Evolutionary conservation across 768 basidiomycete species (phyloP).

Genomic region (Kwoniella botswanensis): DNA sequence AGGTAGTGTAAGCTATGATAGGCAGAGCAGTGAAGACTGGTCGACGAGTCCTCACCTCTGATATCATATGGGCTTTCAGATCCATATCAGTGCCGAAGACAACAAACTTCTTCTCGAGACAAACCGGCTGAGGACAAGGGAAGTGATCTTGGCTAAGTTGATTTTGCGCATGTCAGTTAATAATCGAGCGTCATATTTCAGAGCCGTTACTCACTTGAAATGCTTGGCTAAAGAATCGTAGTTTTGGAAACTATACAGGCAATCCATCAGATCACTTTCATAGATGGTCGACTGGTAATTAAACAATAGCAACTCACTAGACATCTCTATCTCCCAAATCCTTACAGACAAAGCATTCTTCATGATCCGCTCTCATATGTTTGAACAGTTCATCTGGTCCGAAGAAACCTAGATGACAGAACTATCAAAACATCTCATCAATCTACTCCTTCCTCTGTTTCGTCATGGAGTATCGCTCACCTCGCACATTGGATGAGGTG

Average conservation of each 20-base stretch:
- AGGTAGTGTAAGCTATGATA: neutral
- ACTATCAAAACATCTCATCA: slow-evolving; percentile 61
- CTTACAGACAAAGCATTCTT: slow-evolving; percentile 96
- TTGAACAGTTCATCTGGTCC: slow-evolving; percentile 89
- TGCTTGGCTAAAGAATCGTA: slow-evolving; percentile 70
- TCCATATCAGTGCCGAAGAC: slow-evolving; percentile 88
- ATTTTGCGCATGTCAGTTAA: neutral
- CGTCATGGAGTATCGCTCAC: slow-evolving; percentile 31
- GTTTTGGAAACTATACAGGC: slow-evolving; percentile 69
- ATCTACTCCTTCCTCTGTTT: neutral
- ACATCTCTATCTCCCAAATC: slow-evolving; percentile 76
- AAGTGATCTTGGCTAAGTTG: slow-evolving; percentile 72
- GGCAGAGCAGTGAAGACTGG: neutral
- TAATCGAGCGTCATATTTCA: neutral
- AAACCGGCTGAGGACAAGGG: slow-evolving; percentile 74
- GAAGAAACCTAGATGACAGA: slow-evolving; percentile 92
- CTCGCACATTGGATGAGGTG: slow-evolving; percentile 59
- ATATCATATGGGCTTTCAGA: slow-evolving; percentile 87
- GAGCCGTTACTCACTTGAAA: slow-evolving; percentile 33
- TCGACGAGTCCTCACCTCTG: slow-evolving; percentile 60
- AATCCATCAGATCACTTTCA: neutral
- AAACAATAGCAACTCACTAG: slow-evolving; percentile 68
- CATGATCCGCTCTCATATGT: slow-evolving; percentile 91
- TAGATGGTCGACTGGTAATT: neutral
- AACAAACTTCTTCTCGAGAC: slow-evolving; percentile 87